phyloP scores from a whole-genome alignment of 2,329 filamentous ascomycete genomes.

The Verticillium dahliae region DNA sequence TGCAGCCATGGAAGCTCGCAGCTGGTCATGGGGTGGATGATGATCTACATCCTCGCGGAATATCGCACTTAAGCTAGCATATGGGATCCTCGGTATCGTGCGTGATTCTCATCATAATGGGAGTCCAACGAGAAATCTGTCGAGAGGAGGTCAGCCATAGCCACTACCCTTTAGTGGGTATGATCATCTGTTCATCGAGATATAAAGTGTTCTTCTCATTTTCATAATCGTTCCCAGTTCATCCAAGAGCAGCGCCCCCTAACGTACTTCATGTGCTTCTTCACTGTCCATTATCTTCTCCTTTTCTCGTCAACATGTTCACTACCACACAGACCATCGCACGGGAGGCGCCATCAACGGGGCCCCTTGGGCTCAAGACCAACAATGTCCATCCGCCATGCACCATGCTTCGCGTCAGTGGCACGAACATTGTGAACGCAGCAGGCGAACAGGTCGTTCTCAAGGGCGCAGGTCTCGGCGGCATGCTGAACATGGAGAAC shows the following conservation, averaged over 20 bases:
- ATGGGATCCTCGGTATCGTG: too few relatives aligned
- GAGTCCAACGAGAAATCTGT: background rate
- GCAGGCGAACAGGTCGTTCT: slow-evolving; percentile 39
- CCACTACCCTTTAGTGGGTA: background rate
- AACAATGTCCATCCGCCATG: slow-evolving; percentile 11
- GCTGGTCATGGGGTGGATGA: background rate
- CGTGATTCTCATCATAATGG: too few relatives aligned
- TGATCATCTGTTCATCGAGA: background rate
- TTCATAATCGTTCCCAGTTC: background rate
- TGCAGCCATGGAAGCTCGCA: background rate
- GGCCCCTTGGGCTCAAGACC: background rate
- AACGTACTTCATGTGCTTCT: background rate
- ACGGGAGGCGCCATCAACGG: background rate
- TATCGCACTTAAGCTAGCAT: slow-evolving; percentile 3
- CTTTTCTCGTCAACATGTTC: background rate
- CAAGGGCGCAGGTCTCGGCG: slow-evolving; percentile 22
- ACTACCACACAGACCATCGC: background rate
- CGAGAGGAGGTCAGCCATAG: background rate
- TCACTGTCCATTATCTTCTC: background rate
- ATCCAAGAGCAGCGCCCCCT: background rate
- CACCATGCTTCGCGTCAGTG: slow-evolving; percentile 21
- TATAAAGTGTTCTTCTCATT: slow-evolving; percentile 5
- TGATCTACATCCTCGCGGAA: slow-evolving; percentile 4
- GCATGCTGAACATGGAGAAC: slow-evolving; percentile 45
- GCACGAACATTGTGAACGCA: slow-evolving; percentile 33